These are phyloP conservation scores for Tanacetum coccineum DNA, from an alignment of 129 eudicot genomes.

Conservation along the genomic window DNA sequence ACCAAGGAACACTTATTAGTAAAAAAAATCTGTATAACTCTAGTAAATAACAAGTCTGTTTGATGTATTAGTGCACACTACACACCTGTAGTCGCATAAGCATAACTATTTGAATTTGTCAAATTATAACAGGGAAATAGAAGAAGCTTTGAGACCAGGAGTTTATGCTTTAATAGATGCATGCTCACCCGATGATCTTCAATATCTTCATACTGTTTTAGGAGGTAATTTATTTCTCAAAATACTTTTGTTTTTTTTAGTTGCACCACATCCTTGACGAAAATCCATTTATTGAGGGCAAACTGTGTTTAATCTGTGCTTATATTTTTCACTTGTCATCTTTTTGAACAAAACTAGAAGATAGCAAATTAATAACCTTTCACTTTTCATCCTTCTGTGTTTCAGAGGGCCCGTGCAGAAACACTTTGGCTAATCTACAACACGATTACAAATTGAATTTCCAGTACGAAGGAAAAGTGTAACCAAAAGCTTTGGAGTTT, in stretches of 20 bases:
- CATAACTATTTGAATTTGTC: background rate
- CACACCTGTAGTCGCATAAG: background rate
- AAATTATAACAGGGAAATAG: slow-evolving; percentile 67
- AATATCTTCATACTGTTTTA: slow-evolving; percentile 73
- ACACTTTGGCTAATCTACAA: slow-evolving; percentile 64
- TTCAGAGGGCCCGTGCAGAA: slow-evolving; percentile 98
- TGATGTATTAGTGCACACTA: too few relatives aligned
- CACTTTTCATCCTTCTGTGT: background rate
- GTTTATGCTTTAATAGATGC: slow-evolving; percentile 84
- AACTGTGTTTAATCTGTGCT: background rate
- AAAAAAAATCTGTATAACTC: too few relatives aligned
- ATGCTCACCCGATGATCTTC: slow-evolving; percentile 86
- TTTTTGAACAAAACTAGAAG: too few relatives aligned
- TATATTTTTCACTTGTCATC: too few relatives aligned
- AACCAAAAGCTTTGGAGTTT: slow-evolving; percentile 23
- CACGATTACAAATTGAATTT: slow-evolving; percentile 73
- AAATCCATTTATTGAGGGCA: background rate
- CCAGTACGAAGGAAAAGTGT: slow-evolving; percentile 88
- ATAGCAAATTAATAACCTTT: background rate
- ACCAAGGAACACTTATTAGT: too few relatives aligned
- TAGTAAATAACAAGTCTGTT: too few relatives aligned
- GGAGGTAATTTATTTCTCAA: slow-evolving; percentile 53
- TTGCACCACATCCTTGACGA: background rate
- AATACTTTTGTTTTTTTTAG: background rate
- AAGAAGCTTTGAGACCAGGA: slow-evolving; percentile 91